These are phyloP conservation scores for Cryptosporidium andersoni DNA, from an alignment of 169 alveolate species.

Conservation along the genomic window DNA sequence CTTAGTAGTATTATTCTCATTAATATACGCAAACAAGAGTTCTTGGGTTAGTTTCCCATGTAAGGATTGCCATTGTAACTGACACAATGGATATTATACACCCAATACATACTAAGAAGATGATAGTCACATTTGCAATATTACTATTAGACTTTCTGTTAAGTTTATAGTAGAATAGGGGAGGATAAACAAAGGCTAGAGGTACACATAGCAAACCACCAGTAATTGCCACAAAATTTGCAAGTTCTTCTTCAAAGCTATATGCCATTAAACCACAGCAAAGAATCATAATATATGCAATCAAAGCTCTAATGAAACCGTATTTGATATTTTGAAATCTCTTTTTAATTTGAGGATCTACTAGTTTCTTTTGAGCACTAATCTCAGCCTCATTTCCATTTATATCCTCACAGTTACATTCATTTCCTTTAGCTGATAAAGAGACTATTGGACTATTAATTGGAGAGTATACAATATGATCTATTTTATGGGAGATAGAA, in stretches of 20 bases:
- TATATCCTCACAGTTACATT: background rate
- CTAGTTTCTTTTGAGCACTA: background rate
- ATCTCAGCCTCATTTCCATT: background rate
- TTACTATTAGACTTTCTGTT: constrained; percentile 3
- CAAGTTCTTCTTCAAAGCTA: constrained; percentile 49
- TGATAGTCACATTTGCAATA: background rate
- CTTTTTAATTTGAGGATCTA: too few relatives aligned
- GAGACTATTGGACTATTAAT: background rate
- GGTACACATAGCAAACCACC: constrained; percentile 68
- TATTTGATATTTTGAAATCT: background rate
- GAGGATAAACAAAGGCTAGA: constrained; percentile 65
- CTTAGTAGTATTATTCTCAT: background rate
- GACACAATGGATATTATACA: constrained; percentile 31
- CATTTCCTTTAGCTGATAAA: background rate
- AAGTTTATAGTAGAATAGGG: constrained; percentile 27
- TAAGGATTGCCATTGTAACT: constrained; percentile 54
- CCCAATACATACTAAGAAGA: constrained; percentile 17
- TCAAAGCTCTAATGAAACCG: constrained; percentile 35
- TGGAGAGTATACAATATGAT: background rate
- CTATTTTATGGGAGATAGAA: background rate
- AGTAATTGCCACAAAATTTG: constrained; percentile 42
- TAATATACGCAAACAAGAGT: constrained; percentile 20
- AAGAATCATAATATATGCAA: constrained; percentile 34
- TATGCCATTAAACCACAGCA: constrained; percentile 49
- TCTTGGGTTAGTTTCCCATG: constrained; percentile 67